These are phyloP conservation scores for Westerdykella aurantiaca DNA, from an alignment of 2,329 filamentous ascomycete genomes.

Conservation along the genomic window DNA sequence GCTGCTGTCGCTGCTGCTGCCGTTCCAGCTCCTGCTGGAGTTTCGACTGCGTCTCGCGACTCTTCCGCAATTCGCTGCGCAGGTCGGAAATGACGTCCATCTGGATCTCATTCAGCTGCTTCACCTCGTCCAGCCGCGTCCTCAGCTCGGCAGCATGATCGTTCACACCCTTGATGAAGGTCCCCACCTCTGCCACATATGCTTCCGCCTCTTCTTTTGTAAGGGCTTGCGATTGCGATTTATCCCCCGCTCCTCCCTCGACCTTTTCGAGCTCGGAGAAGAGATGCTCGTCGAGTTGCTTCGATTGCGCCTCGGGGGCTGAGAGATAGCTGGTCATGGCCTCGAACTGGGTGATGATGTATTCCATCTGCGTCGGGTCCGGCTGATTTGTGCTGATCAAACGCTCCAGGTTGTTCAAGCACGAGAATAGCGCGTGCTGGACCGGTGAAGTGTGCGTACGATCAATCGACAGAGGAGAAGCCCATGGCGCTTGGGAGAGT, in stretches of 20 bases:
- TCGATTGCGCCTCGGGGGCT: conserved; percentile 20
- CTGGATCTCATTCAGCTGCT: conserved; percentile 28
- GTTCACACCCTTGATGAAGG: conserved; percentile 24
- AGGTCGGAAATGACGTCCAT: conserved; percentile 28
- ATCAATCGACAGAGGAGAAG: not conserved
- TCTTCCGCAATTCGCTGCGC: conserved; percentile 11
- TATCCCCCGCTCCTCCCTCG: not conserved
- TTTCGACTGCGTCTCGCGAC: not conserved
- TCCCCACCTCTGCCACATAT: conserved; percentile 23
- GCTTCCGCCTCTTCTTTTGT: conserved; percentile 1
- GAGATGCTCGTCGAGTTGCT: conserved; percentile 15
- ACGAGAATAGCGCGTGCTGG: conserved; percentile 28
- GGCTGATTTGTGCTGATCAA: conserved; percentile 27
- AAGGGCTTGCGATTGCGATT: not conserved
- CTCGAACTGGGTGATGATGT: conserved; percentile 29
- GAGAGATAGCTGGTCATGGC: conserved; percentile 27
- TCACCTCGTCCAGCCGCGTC: conserved; percentile 29
- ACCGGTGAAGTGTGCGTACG: conserved; percentile 17
- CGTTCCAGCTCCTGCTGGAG: not conserved
- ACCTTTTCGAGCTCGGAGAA: conserved; percentile 11
- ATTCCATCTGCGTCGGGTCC: conserved; percentile 31
- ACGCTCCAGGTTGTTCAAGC: conserved; percentile 26
- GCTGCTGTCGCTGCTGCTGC: not conserved
- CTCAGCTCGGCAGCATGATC: conserved; percentile 22
- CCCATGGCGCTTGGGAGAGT: conserved; percentile 2